Evolutionary conservation across 2,329 filamentous ascomycete genomes (phyloP).

Genomic region (Dryadomyces quercus-mongolicae): DNA sequence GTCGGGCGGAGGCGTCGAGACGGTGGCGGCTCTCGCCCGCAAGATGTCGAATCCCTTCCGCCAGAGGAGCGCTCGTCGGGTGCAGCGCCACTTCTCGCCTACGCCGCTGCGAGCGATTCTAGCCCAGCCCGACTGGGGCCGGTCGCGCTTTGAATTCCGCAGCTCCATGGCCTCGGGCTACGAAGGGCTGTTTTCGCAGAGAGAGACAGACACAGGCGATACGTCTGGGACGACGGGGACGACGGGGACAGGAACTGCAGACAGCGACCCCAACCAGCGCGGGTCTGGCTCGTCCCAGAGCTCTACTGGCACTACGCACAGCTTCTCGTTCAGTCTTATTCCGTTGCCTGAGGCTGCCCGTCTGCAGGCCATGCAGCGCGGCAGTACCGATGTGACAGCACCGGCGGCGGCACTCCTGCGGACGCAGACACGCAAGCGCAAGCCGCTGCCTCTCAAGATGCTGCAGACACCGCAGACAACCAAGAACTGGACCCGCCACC

Average conservation of each 20-base stretch:
- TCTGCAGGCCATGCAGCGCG: slow-evolving; percentile 13
- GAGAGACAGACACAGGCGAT: no score
- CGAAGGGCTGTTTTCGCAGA: neutral
- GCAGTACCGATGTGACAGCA: no score
- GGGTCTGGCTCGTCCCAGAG: slow-evolving; percentile 9
- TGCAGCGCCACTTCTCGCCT: slow-evolving; percentile 4
- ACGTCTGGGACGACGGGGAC: no score
- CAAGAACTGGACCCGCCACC: neutral
- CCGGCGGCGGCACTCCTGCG: no score
- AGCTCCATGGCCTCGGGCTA: slow-evolving; percentile 2
- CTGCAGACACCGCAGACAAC: no score
- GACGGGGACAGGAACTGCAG: neutral
- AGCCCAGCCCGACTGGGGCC: slow-evolving; percentile 1
- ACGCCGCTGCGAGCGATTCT: slow-evolving; percentile 1
- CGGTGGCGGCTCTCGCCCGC: neutral
- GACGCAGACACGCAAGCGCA: no score
- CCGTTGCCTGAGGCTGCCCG: slow-evolving; percentile 19
- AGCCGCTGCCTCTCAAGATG: neutral
- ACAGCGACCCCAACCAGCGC: neutral
- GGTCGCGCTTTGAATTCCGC: slow-evolving; percentile 9
- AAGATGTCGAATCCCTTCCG: slow-evolving; percentile 10
- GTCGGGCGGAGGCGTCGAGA: slow-evolving; percentile 8
- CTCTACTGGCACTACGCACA: slow-evolving; percentile 10
- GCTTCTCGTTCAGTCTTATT: slow-evolving; percentile 19
- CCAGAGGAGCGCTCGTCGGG: slow-evolving; percentile 1